Evolutionary conservation across 2,329 filamentous ascomycete genomes (phyloP).

Genomic region (Microdochium nivale): DNA sequence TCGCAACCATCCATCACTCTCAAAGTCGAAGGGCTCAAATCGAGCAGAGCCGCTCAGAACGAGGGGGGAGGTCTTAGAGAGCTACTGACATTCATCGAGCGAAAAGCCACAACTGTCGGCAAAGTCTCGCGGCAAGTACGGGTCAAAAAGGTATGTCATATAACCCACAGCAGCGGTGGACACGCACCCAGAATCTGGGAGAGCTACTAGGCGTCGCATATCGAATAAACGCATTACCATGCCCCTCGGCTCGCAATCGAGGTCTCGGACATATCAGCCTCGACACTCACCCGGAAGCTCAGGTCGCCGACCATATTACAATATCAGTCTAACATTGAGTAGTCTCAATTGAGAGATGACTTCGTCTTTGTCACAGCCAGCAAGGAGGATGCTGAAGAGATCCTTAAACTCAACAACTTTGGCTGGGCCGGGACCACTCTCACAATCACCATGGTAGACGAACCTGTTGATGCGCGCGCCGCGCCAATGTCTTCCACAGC

Average conservation of each 20-base stretch:
- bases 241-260: constrained; percentile 28
- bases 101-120: constrained; percentile 53
- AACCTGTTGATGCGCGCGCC: constrained; percentile 30
- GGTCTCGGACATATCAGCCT: constrained; percentile 26
- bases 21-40: constrained; percentile 52
- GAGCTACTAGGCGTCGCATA: constrained; percentile 27
- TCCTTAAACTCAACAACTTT: constrained; percentile 61
- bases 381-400: constrained; percentile 53
- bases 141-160: constrained; percentile 69
- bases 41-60: constrained; percentile 61
- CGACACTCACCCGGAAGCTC: constrained; percentile 26
- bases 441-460: constrained; percentile 38
- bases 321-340: constrained; percentile 58
- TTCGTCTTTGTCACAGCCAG: constrained; percentile 59
- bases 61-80: constrained; percentile 57
- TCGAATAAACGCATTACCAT: constrained; percentile 29
- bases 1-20: constrained; percentile 18
- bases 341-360: constrained; percentile 64
- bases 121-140: constrained; percentile 45
- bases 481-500: constrained; percentile 39
- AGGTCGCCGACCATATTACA: constrained; percentile 30
- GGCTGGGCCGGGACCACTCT: constrained; percentile 58
- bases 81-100: constrained; percentile 61
- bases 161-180: constrained; percentile 27
- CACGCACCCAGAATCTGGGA: constrained; percentile 34